A percentile compares a stretch with the other conserved stretches of the same genome.
These are phyloP conservation scores for Candida nanaspora DNA, from an alignment of 805 yeast species.

Conservation along the genomic window DNA sequence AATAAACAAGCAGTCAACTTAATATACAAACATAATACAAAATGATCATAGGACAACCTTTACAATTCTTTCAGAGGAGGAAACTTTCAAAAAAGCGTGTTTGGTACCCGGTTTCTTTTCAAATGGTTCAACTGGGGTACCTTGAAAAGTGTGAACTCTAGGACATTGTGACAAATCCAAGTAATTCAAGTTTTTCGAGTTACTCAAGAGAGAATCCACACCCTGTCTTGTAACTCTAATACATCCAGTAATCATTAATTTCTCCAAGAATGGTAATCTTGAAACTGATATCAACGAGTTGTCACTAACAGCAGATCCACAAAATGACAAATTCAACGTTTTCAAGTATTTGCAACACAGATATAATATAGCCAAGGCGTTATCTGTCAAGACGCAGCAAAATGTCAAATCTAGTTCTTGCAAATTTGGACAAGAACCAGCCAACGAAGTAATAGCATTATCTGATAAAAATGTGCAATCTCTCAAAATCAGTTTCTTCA, in stretches of 20 bases:
- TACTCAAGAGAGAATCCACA: conserved; percentile 56
- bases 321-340: conserved; percentile 55
- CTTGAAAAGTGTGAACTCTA: conserved; percentile 57
- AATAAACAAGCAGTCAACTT: background rate
- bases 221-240: conserved; percentile 73
- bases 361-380: conserved; percentile 58
- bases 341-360: conserved; percentile 55
- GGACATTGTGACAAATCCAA: conserved; percentile 68
- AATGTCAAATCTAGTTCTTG: conserved; percentile 56
- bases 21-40: background rate
- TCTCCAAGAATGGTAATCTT: conserved; percentile 41
- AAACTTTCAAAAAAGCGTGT: conserved; percentile 47
- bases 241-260: conserved; percentile 58
- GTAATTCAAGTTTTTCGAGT: conserved; percentile 42
- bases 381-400: conserved; percentile 69
- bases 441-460: conserved; percentile 52
- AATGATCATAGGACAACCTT: conserved; percentile 42
- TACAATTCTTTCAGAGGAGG: conserved; percentile 44
- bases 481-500: conserved; percentile 46
- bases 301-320: conserved; percentile 78
- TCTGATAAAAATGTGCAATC: conserved; percentile 75
- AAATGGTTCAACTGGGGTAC: conserved; percentile 50
- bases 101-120: conserved; percentile 43
- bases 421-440: conserved; percentile 52
- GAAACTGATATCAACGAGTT: conserved; percentile 56